Percentiles rank a stretch among this genome's conserved stretches.
Evolutionary conservation across 441 rosid genomes (phyloP).

Genomic region (Euphorbia schlechtendalii): DNA sequence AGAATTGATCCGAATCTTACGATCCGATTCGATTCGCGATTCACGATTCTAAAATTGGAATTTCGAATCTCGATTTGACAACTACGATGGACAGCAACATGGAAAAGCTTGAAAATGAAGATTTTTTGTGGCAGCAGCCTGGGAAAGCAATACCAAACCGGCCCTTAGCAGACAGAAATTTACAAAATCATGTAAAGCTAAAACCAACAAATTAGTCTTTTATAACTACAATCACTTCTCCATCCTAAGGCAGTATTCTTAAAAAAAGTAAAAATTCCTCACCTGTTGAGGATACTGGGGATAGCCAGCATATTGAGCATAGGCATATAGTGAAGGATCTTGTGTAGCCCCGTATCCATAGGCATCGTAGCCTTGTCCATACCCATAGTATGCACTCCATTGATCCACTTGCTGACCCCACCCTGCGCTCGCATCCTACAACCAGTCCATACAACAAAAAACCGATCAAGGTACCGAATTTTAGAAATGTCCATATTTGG

Average conservation of each 20-base stretch:
- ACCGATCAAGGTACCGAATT: constrained; percentile 4
- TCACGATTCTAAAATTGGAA: too few relatives aligned
- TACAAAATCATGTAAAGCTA: background rate
- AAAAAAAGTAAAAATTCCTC: background rate
- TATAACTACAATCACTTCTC: background rate
- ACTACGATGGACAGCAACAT: too few relatives aligned
- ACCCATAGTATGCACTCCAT: constrained; percentile 87
- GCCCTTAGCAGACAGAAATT: background rate
- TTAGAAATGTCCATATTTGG: background rate
- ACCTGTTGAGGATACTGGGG: constrained; percentile 86
- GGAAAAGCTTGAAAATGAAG: too few relatives aligned
- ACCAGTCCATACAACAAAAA: constrained; percentile 20
- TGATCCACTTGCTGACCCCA: constrained; percentile 79
- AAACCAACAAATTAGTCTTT: background rate
- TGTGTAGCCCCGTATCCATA: constrained; percentile 72
- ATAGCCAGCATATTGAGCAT: constrained; percentile 82
- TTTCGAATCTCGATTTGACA: too few relatives aligned
- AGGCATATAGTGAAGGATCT: constrained; percentile 82
- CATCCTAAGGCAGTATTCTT: background rate
- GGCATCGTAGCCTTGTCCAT: constrained; percentile 91
- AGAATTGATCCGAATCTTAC: too few relatives aligned
- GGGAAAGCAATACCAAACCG: too few relatives aligned
- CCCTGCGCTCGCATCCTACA: constrained; percentile 53
- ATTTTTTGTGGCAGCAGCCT: too few relatives aligned
- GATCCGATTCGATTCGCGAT: too few relatives aligned